Base-by-base conservation (phyloP, 495 filamentous ascomycete species). In the Podospora pseudoanserina region DNA sequence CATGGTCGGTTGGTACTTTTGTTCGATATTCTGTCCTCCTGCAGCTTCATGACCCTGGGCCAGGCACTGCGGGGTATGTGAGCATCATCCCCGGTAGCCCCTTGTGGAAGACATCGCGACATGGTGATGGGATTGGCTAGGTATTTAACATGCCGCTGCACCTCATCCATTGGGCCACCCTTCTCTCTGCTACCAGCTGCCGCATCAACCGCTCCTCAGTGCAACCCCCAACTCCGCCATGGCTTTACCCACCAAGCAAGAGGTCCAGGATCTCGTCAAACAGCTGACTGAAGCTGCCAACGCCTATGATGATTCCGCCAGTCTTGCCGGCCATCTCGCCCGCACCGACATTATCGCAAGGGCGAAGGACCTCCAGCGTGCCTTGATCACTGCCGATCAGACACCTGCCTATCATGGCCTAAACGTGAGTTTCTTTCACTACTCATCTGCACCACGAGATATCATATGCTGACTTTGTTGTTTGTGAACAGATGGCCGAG, bases 351-450 rank as follows among this genome's bases (percentile, higher is more conserved):
- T 74, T 34, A 67, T 69, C 19, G 58, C 60, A 0, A 64, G 67
- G 34, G 67, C 65, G 23, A 70, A 70, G 58, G 61, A 71, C 20
- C 30, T 74, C 15, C 30, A 67, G 5, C 53, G 70, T 20, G 55
- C 66, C 6, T 63, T 71, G 18, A 65, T 63, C 56, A 58, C 65
- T 0, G 65, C 68, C 4, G 72, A 74, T 7, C 49, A 67, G 65
- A 62, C 58, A 7, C 72, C 70, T 16, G 70, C 70, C 19, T 69
- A 72, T 23, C 72, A 72, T 62, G 72, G 70, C 0, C 65, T 72
- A 4, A 72, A 74, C 30, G 70, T 72, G 23, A 1, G 65, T 34
- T 0, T 11, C 2, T 20, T 44, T 7, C 16, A 11, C n/a, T 54
- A 6, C 39, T 55, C 6, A 23, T 28, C 16, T 26, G 66, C n/a